These are phyloP conservation scores for Akanthomyces uredinophilus DNA, from an alignment of 2,329 filamentous ascomycete genomes.

Conservation along the genomic window DNA sequence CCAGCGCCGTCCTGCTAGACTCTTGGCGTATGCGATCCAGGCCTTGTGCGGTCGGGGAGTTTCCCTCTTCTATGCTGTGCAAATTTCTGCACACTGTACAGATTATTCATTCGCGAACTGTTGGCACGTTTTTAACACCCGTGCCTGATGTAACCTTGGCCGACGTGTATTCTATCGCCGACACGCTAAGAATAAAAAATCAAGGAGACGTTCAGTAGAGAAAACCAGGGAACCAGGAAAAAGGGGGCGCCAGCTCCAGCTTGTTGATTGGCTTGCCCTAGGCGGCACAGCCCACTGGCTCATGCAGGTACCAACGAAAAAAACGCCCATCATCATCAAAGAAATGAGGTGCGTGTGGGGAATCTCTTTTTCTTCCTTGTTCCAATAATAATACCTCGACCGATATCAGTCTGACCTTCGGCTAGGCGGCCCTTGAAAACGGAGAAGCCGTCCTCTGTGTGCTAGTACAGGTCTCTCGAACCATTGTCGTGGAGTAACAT, in stretches of 20 bases:
- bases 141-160: conserved; percentile 1
- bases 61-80: background rate
- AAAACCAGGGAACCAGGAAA: background rate
- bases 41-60: background rate
- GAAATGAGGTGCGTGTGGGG: conserved; percentile 14
- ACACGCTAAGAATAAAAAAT: background rate
- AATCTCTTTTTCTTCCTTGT: background rate
- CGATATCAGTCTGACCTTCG: background rate
- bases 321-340: conserved; percentile 12
- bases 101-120: background rate
- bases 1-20: background rate
- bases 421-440: background rate
- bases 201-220: background rate
- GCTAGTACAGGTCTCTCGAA: background rate
- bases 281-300: background rate
- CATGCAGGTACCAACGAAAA: conserved; percentile 10
- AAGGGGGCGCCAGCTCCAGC: background rate
- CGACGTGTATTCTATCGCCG: background rate
- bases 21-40: conserved; percentile 2
- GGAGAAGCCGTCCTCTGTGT: background rate
- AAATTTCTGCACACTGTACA: background rate
- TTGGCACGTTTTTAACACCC: background rate
- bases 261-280: conserved; percentile 1
- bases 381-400: background rate
- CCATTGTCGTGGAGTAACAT: background rate